A percentile compares a stretch with the other conserved stretches of the same genome.
phyloP scores from a whole-genome alignment of 768 basidiomycete genomes.

The Serendipita sp. region DNA sequence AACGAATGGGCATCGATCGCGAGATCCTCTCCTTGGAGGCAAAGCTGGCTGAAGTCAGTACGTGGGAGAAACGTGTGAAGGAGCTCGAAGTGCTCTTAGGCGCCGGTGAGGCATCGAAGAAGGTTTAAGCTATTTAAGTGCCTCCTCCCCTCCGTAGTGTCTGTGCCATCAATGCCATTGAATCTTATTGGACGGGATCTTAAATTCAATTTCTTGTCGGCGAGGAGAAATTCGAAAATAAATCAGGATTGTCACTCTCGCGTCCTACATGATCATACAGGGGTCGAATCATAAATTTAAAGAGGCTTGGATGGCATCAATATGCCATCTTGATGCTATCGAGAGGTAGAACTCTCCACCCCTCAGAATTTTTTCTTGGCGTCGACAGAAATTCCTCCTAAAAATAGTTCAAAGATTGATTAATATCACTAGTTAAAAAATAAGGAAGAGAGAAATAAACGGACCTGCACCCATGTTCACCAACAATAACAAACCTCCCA shows the following conservation, averaged over 20 bases:
- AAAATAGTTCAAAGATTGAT: slow-evolving; percentile 6
- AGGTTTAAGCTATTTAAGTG: neutral
- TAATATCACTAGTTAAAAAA: neutral
- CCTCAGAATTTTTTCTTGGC: slow-evolving; percentile 93
- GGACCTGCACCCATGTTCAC: slow-evolving; percentile 95
- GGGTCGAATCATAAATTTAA: neutral
- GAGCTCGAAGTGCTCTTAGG: slow-evolving; percentile 43
- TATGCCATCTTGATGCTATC: too few species aligned
- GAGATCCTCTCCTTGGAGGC: slow-evolving; percentile 56
- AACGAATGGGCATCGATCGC: slow-evolving; percentile 54
- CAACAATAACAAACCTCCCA: slow-evolving; percentile 89
- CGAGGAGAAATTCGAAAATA: neutral
- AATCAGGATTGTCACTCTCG: neutral
- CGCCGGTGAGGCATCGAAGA: neutral
- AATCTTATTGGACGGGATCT: neutral
- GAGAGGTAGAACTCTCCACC: neutral
- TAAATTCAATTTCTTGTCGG: neutral
- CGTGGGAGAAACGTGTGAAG: slow-evolving; percentile 54
- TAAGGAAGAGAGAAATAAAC: slow-evolving; percentile 13
- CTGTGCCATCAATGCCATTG: neutral
- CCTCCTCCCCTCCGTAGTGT: too few species aligned
- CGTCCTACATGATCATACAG: slow-evolving; percentile 5
- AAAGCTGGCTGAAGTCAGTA: slow-evolving; percentile 51
- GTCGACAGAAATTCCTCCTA: slow-evolving; percentile 89
- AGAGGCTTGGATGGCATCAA: neutral